Evolutionary conservation across 2,329 filamentous ascomycete species (phyloP).

Genomic region (Fusarium sp.): DNA sequence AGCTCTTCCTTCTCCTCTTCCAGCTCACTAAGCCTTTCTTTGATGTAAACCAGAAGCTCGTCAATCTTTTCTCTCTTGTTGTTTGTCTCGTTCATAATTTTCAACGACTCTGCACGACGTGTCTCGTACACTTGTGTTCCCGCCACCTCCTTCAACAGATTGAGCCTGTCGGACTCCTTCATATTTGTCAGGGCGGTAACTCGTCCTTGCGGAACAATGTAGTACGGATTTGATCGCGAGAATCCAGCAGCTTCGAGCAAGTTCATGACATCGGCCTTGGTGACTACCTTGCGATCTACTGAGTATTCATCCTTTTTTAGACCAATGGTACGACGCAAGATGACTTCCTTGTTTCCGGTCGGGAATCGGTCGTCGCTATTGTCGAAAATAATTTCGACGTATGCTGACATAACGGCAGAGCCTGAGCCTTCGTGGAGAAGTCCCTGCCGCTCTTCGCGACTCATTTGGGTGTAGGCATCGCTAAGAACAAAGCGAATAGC

Average conservation of each 20-base stretch:
- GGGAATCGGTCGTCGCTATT: constrained; percentile 96
- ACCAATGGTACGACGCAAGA: constrained; percentile 92
- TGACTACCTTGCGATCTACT: constrained; percentile 94
- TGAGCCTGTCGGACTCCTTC: constrained; percentile 93
- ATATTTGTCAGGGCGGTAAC: constrained; percentile 97
- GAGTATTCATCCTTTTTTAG: constrained; percentile 99
- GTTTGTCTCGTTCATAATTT: constrained; percentile 97
- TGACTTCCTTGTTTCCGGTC: constrained; percentile 89
- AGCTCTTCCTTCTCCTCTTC: constrained; percentile 98
- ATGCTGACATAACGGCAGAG: constrained; percentile 98
- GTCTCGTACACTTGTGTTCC: constrained; percentile 98
- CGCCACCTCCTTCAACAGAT: constrained; percentile 95
- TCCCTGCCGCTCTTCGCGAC: constrained; percentile 92
- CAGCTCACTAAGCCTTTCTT: constrained; percentile 85
- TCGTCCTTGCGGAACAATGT: constrained; percentile 97
- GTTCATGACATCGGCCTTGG: constrained; percentile 93
- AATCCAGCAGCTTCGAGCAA: constrained; percentile 96
- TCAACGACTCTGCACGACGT: constrained; percentile 87
- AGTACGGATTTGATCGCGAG: constrained; percentile 97
- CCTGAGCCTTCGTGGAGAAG: constrained; percentile 98
- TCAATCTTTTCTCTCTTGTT: constrained; percentile 96
- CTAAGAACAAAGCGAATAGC: constrained; percentile 98
- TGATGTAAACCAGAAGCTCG: constrained; percentile 89
- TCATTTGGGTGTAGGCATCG: constrained; percentile 97
- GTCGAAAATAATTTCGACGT: constrained; percentile 99